Percentiles rank a stretch among this genome's conserved stretches.
These are phyloP conservation scores for Apiospora phragmitis DNA, from an alignment of 2,329 filamentous ascomycete species.

Conservation along the genomic window DNA sequence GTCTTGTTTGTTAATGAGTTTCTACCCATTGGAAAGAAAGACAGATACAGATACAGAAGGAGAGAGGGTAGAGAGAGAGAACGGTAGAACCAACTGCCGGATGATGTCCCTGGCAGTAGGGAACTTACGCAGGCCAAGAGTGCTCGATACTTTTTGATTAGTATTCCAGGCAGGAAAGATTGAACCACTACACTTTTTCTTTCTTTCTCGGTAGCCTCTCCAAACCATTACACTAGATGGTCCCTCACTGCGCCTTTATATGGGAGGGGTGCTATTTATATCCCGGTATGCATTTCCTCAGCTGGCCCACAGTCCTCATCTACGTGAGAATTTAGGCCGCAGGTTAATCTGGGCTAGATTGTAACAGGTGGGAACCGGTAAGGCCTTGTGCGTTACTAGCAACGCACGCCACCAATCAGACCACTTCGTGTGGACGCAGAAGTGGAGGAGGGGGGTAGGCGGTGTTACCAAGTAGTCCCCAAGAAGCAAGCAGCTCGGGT, in stretches of 20 bases:
- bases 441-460: neutral
- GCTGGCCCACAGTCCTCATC: neutral
- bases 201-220: neutral
- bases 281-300: neutral
- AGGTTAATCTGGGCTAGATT: neutral
- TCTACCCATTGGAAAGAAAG: neutral
- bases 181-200: neutral
- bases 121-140: neutral
- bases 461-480: neutral
- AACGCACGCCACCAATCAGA: neutral
- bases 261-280: neutral
- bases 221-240: too few species aligned
- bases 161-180: too few species aligned
- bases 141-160: too few species aligned
- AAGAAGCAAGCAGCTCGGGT: neutral
- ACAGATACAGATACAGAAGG: too few species aligned
- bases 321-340: neutral
- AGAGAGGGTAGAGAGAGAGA: neutral
- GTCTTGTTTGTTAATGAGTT: neutral
- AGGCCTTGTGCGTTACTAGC: neutral
- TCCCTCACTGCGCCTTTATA: neutral
- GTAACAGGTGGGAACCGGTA: neutral
- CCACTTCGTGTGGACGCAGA: neutral
- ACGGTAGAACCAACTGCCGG: neutral
- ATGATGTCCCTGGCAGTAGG: neutral